phyloP scores from a whole-genome alignment of 2,329 filamentous ascomycete species.

The Claviceps digitariae region DNA sequence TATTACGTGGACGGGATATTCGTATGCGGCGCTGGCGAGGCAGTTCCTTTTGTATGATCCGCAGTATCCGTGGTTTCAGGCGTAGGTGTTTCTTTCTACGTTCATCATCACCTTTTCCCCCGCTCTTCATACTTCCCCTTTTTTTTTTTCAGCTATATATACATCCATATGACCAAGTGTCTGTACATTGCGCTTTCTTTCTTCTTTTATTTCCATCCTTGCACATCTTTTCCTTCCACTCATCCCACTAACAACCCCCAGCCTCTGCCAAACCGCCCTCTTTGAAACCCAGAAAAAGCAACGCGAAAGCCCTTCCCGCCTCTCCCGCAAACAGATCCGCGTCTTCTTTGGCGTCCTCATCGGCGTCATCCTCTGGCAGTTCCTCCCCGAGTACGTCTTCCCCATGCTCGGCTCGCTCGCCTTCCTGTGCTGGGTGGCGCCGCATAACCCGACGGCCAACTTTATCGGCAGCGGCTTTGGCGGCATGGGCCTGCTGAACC shows the following conservation, averaged over 20 bases:
- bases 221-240: not conserved
- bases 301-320: constrained; percentile 32
- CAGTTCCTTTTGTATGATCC: constrained; percentile 46
- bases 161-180: too few relatives aligned
- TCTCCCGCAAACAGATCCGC: constrained; percentile 38
- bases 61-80: constrained; percentile 26
- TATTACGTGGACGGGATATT: constrained; percentile 43
- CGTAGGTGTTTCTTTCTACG: constrained; percentile 12
- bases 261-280: constrained; percentile 39
- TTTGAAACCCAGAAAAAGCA: constrained; percentile 44
- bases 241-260: not conserved
- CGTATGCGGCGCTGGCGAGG: constrained; percentile 42
- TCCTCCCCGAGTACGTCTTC: constrained; percentile 46
- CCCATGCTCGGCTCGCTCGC: constrained; percentile 46
- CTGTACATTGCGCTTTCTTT: too few relatives aligned
- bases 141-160: not conserved
- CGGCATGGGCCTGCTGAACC: constrained; percentile 47
- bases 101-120: not conserved
- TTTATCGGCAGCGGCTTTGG: constrained; percentile 48
- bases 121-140: not conserved
- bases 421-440: constrained; percentile 51
- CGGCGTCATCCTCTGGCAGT: constrained; percentile 45
- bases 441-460: constrained; percentile 41
- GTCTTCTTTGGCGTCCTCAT: constrained; percentile 41
- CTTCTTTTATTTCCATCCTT: not conserved